Conservation (phyloP, 495 filamentous ascomycete genomes). For the Trichoderma erinaceum region DNA sequence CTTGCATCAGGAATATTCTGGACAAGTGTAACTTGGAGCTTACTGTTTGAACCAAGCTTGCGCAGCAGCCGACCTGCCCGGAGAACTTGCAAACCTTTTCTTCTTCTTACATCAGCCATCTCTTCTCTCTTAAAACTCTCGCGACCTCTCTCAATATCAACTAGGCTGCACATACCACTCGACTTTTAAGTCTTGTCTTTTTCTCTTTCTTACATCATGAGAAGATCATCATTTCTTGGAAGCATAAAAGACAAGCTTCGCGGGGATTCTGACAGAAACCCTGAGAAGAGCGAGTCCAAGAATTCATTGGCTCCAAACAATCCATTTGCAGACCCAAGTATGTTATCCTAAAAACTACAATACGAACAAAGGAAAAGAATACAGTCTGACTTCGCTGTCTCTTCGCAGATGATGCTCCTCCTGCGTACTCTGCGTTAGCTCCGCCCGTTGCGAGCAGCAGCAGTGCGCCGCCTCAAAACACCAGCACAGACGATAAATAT, state of each 20-base stretch:
- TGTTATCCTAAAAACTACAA: background rate
- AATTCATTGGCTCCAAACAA: background rate
- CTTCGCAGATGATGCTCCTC: background rate
- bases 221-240: background rate
- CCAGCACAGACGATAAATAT: slow-evolving; percentile 55
- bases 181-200: too few species aligned
- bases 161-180: too few species aligned
- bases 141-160: too few species aligned
- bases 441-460: background rate
- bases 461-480: slow-evolving; percentile 1
- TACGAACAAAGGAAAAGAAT: too few species aligned
- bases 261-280: background rate
- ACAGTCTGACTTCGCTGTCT: background rate
- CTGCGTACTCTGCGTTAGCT: background rate
- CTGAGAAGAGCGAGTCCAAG: background rate
- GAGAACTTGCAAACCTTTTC: too few species aligned
- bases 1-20: background rate
- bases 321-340: background rate
- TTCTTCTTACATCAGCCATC: too few species aligned
- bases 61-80: too few species aligned
- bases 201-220: background rate
- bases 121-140: too few species aligned
- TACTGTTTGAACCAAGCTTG: too few species aligned
- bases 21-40: too few species aligned
- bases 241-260: background rate